Base-by-base conservation (phyloP, 2,329 filamentous ascomycete species). In the Leptographium galeiforme region DNA sequence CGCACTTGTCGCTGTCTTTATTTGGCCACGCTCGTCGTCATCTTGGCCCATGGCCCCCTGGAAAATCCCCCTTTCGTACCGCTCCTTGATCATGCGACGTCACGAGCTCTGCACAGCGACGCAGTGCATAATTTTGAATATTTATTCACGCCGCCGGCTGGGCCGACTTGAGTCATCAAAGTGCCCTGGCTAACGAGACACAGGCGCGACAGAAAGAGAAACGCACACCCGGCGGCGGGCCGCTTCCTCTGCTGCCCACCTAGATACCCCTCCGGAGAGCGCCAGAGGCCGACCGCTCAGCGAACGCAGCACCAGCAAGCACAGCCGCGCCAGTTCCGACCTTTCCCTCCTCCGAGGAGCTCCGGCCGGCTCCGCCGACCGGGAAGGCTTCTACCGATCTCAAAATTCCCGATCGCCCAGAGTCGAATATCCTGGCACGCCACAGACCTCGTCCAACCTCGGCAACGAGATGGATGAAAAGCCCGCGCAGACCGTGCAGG, bases 281-380 rank as follows among this genome's bases (percentile, higher is more conserved):
- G 64, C 68, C 53, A 71, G 69, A 53, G 67, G 72, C 53, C 72
- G 79, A 59, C 77, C 81, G 48, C 65, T 77, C 45, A 81, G 77
- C 60, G 73, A 81, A 57, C 74, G 80, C 62, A 48, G 51, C 55
- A 55, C 49, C 52, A 83, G 74, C 69, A 85, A 77, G 63, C 81
- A 85, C 66, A 83, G 77, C 63, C 79, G 84, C 59, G 80, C 84
- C 53, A 87, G 82, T 67, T 87, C 84, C 52, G 84, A 88, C 65
- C 75, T 82, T 59, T 84, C 82, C 50, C 66, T 79, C 47, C 68
- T 79, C 54, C 77, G 75, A 57, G 77, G 74, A 54, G 75, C 76
- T 59, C 72, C 71, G 55, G 70, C 74, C 57, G 69, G 75, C 57
- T 70, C 68, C 14, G 49, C 30, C 30, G 57, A 59, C 34, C 57